Percentiles rank a stretch among this genome's conserved stretches.
phyloP scores from a whole-genome alignment of 352 stramenopile genomes.

The Thalassiosira allenii region DNA sequence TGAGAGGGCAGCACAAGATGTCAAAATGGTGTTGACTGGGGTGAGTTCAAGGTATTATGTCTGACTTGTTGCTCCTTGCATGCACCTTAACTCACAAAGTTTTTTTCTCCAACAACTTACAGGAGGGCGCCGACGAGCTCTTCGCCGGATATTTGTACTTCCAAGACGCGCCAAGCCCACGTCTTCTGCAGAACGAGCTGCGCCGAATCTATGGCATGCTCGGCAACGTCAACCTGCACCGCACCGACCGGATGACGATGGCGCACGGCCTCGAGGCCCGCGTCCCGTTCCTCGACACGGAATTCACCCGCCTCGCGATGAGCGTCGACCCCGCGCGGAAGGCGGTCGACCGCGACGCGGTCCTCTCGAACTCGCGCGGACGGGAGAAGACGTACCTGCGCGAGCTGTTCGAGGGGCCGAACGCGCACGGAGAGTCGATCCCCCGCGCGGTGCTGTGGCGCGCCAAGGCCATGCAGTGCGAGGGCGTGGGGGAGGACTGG shows the following conservation, averaged over 20 bases:
- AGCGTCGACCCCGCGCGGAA: conserved; percentile 93
- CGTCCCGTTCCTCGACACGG: conserved; percentile 95
- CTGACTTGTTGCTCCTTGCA: no score
- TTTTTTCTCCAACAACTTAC: no score
- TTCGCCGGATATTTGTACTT: conserved; percentile 95
- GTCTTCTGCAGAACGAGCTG: conserved; percentile 87
- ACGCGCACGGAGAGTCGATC: conserved; percentile 90
- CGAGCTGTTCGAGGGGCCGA: conserved; percentile 84
- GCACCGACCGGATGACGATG: conserved; percentile 83
- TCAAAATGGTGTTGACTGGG: conserved; percentile 97
- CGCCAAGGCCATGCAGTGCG: conserved; percentile 95
- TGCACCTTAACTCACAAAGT: no score
- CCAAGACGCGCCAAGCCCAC: conserved; percentile 90
- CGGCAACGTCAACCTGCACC: conserved; percentile 77
- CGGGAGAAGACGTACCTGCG: conserved; percentile 88
- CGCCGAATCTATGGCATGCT: conserved; percentile 75
- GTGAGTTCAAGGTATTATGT: no score
- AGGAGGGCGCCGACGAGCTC: conserved; percentile 84
- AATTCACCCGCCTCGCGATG: conserved; percentile 94
- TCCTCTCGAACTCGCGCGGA: conserved; percentile 92
- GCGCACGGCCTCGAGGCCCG: conserved; percentile 91
- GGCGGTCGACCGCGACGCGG: conserved; percentile 88
- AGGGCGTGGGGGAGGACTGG: conserved; percentile 95
- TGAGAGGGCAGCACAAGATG: conserved; percentile 91
- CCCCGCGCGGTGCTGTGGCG: conserved; percentile 93